phyloP scores from a whole-genome alignment of 495 filamentous ascomycete genomes.

The Neurospora sp. region DNA sequence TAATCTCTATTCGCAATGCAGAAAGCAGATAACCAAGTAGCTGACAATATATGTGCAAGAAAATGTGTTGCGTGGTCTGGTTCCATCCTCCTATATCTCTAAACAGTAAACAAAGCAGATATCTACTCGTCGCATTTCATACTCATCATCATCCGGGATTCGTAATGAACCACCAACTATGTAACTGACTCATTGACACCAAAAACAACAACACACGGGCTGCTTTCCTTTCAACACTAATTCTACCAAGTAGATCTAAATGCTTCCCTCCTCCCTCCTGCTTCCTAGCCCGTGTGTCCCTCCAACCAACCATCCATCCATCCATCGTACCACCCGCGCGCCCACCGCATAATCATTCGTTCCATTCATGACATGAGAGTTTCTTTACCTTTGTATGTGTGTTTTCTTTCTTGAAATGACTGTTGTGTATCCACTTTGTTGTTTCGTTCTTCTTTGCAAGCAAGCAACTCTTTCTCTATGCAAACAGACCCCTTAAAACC shows the following conservation, averaged over 20 bases:
- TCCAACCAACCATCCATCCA: background rate
- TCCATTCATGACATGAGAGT: background rate
- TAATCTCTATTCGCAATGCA: background rate
- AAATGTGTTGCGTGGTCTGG: background rate
- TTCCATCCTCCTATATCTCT: background rate
- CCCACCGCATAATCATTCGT: constrained; percentile 1
- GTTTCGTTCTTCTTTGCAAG: background rate
- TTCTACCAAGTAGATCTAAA: background rate
- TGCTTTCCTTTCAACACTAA: background rate
- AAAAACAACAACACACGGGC: background rate
- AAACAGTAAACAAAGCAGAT: background rate
- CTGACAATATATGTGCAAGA: background rate
- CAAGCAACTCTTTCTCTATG: background rate
- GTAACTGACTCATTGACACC: background rate
- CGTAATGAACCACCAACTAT: background rate
- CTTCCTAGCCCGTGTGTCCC: background rate
- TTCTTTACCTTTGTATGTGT: constrained; percentile 2
- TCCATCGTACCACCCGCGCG: background rate
- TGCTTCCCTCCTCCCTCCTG: background rate
- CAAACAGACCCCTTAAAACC: background rate
- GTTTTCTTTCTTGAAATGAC: background rate
- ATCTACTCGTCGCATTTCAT: background rate
- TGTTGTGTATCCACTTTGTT: background rate
- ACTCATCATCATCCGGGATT: background rate
- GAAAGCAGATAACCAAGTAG: background rate